Conservation (phyloP, 768 basidiomycete genomes). For the Ephemerocybe angulata region DNA sequence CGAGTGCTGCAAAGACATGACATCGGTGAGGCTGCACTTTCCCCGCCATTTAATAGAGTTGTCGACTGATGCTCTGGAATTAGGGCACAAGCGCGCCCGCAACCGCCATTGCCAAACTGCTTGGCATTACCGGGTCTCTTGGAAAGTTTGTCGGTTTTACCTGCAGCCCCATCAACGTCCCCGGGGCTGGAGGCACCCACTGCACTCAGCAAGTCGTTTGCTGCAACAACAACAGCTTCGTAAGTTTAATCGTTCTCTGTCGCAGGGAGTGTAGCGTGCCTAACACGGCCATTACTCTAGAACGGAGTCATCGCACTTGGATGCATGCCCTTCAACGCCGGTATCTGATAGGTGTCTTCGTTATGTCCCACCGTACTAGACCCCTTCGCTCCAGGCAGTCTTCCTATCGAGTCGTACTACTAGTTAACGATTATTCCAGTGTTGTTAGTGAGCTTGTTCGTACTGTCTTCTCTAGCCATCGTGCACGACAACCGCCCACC, state of each 20-base stretch:
- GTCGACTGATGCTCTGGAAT: background rate
- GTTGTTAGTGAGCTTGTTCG: too few relatives aligned
- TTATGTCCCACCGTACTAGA: background rate
- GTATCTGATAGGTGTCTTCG: background rate
- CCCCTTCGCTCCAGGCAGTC: too few relatives aligned
- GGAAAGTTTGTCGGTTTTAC: conserved; percentile 7
- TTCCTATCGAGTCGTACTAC: too few relatives aligned
- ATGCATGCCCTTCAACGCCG: background rate
- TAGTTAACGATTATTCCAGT: too few relatives aligned
- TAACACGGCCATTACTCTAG: background rate
- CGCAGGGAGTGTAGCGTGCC: background rate
- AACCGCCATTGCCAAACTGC: background rate
- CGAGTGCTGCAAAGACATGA: background rate
- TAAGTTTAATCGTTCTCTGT: background rate
- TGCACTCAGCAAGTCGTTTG: conserved; percentile 7
- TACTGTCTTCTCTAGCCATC: too few relatives aligned
- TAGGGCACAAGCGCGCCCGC: background rate
- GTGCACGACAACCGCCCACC: too few relatives aligned
- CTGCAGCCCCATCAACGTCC: conserved; percentile 5
- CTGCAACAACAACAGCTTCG: conserved; percentile 6
- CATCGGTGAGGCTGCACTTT: background rate
- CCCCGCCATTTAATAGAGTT: background rate
- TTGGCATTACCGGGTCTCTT: conserved; percentile 3
- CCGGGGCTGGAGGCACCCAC: conserved; percentile 4
- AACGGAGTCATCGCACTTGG: background rate